Evolutionary conservation across 805 yeast species (phyloP), one percentile per base, ranked within the genome.

Genomic region (Yarrowia porcina): DNA sequence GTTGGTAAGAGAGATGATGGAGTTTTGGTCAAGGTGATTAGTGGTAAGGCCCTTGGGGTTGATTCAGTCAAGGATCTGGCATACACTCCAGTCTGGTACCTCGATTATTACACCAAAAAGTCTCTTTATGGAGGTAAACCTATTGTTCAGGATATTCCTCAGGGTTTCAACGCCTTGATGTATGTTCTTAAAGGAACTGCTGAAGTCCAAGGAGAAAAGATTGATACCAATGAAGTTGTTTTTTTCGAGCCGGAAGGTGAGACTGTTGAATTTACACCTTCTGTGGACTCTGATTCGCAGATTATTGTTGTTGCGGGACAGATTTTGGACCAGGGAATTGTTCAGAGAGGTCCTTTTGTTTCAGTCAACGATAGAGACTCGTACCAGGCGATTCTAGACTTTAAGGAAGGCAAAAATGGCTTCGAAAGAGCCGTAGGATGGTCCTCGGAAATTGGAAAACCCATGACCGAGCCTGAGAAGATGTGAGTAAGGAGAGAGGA

Each of bases 261-360:
- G 15, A 67, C 65, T 4, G 65, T 66, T 15, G 69, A 67, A 44
- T 32, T 66, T 33, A 57, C 36, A 77, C 80, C 73, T 20, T 67
- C 70, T n/a, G 78, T 79, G 32, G 42, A 38, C 12, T 8, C 38
- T 0, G 54, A 47, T 10, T 47, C 54, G 28, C 54, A 47, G 28
- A 27, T 69, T 15, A 66, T 71, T 12, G 49, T 71, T 11, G 52
- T 71, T 25, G 73, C 69, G 5, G 73, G 73, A 12, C 66, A 71
- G 60, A 65, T 67, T 11, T 66, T 71, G 25, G 70, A 71, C 38
- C 73, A 71, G 64, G 81, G 82, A 20, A 79, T 87, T 62, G 87
- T 89, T 32, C 96, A 90, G 71, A 86, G 90, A 71, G 97, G 97
- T 18, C 96, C 96, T 15, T 91, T 90, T 70, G 97, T 90, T 15